Conservation (phyloP, 1,139 yeast genomes). For the Kodamaea ohmeri region DNA sequence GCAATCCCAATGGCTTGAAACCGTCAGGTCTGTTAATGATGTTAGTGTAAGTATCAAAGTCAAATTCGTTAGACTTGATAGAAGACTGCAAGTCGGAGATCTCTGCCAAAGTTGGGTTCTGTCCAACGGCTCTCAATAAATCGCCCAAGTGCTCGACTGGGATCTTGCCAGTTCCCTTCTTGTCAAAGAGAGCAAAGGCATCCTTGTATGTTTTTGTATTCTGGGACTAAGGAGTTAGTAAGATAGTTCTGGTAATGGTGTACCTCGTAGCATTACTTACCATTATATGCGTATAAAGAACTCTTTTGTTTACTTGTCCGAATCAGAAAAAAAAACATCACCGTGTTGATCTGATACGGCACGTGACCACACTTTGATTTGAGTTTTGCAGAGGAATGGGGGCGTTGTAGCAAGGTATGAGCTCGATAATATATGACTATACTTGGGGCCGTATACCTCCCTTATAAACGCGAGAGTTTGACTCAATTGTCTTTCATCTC, state of each 20-base stretch:
- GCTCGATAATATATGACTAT: no score
- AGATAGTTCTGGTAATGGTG: background rate
- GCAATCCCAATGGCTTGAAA: constrained; percentile 85
- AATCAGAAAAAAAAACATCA: constrained; percentile 1
- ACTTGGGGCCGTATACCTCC: no score
- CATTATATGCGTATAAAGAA: constrained; percentile 6
- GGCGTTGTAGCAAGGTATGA: no score
- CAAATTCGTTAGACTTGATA: constrained; percentile 49
- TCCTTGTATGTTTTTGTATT: constrained; percentile 81
- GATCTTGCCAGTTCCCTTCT: constrained; percentile 91
- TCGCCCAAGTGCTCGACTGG: constrained; percentile 90
- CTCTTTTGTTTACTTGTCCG: constrained; percentile 6
- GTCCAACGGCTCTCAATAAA: constrained; percentile 93
- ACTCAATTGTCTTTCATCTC: no score
- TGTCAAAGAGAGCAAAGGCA: constrained; percentile 96
- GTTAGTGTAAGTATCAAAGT: constrained; percentile 74
- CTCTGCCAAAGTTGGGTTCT: constrained; percentile 94
- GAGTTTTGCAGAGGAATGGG: background rate
- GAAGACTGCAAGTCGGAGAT: constrained; percentile 67
- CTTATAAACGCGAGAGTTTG: no score
- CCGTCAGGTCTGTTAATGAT: constrained; percentile 87
- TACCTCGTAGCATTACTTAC: constrained; percentile 2
- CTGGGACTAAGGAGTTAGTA: constrained; percentile 34
- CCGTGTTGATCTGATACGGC: constrained; percentile 8
- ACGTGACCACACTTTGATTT: constrained; percentile 3